Percentiles rank a stretch among this genome's conserved stretches.
phyloP scores from a whole-genome alignment of 495 filamentous ascomycete species.

The Glutinoglossum americanum region DNA sequence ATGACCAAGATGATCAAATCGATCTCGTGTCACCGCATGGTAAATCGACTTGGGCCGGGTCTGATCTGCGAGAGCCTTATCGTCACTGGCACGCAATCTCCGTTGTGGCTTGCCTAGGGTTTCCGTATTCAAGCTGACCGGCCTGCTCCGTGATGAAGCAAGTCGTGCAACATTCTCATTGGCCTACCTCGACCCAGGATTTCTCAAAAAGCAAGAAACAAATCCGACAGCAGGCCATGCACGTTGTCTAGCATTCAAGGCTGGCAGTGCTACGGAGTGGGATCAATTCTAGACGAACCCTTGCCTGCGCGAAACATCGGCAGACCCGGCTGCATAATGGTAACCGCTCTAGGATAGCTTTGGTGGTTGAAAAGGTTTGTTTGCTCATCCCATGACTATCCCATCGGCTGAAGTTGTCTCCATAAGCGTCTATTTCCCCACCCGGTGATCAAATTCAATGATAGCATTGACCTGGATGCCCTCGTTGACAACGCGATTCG shows the following conservation, averaged over 20 bases:
- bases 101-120: not conserved
- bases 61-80: constrained; percentile 1
- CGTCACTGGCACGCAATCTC: constrained; percentile 1
- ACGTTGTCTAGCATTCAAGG: not conserved
- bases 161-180: not conserved
- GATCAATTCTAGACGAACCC: not conserved
- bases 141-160: not conserved
- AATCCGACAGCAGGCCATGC: not conserved
- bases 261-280: not conserved
- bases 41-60: not conserved
- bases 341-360: not conserved
- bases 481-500: not conserved
- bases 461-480: not conserved
- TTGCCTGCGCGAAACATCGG: not conserved
- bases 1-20: not conserved
- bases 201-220: not conserved
- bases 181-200: not conserved
- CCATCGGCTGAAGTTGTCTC: no score
- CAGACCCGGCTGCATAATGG: not conserved
- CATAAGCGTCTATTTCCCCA: not conserved
- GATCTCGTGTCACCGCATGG: not conserved
- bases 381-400: not conserved
- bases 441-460: not conserved
- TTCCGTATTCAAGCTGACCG: not conserved
- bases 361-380: not conserved